Conservation (phyloP, 441 rosid genomes). For the Pelargonium cotyledonis region DNA sequence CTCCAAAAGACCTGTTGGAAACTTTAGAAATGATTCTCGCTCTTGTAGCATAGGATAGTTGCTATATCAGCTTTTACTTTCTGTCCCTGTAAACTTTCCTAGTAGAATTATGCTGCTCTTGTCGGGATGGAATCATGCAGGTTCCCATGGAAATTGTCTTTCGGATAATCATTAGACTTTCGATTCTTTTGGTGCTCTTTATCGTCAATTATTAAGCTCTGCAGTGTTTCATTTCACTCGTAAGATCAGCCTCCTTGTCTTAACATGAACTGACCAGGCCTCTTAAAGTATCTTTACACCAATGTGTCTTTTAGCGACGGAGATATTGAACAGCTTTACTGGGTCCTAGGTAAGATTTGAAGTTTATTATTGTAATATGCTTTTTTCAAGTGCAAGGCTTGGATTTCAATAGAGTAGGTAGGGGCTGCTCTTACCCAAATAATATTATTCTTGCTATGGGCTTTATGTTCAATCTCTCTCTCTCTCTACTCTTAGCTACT, state of each 20-base stretch:
- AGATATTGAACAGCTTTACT: neutral
- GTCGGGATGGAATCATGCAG: too few species aligned
- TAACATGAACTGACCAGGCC: neutral
- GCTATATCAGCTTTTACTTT: too few species aligned
- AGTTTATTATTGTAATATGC: neutral
- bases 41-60: too few species aligned
- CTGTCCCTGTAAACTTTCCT: too few species aligned
- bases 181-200: neutral
- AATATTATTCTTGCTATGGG: neutral
- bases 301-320: neutral
- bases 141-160: neutral
- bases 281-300: neutral
- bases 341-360: slow-evolving; percentile 1
- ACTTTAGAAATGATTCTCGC: too few species aligned
- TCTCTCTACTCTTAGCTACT: neutral
- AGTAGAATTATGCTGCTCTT: too few species aligned
- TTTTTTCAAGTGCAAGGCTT: too few species aligned
- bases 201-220: neutral
- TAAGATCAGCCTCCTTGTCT: neutral
- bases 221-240: neutral
- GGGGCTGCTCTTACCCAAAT: neutral
- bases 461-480: neutral
- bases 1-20: too few species aligned
- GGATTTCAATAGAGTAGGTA: neutral
- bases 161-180: slow-evolving; percentile 1